Base-by-base conservation (phyloP, 306 rosid genomes). In the Potentilla sterilis region DNA sequence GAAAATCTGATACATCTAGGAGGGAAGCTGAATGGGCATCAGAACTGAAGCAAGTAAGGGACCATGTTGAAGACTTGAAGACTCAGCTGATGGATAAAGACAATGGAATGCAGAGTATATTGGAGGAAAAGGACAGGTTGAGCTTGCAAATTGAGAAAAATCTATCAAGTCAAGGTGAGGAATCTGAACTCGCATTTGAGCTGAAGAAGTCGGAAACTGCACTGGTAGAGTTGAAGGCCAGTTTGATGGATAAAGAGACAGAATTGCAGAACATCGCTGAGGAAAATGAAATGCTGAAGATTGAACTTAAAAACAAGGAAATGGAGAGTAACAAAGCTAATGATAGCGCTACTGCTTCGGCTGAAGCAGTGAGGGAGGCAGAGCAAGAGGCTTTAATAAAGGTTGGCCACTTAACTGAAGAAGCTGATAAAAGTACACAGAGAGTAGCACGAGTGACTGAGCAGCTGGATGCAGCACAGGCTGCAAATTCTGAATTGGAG, bases 391-490 rank as follows among this genome's bases (percentile, higher is more conserved):
- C 96, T 37, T 55, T 93, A 75, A 80, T 80, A 70, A 93, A 91
- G 81, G 88, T 91, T 4, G 87, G 76, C 42, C 54, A 59, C 37
- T 46, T 70, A 18, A 84, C 83, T 1, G 96, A 91, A 80, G 98
- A 93, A 82, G 97, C 84, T 2, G 89, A 91, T 64, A 89, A 85
- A 68, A 93, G 87, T 59, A 81, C 85, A 71, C 64, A 71, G 82
- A 88, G 85, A 81, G 91, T 81, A 3, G 78, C 73, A 0, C 89
- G 84, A 24, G 91, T 86, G n/a, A 87, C 97, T 0, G 98, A 91
- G 77, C 96, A 93, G 85, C 78, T 93, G 71, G 96, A 93, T 19
- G 90, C 97, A 5, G 87, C 94, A 6, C 96, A 89, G 81, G 87
- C 86, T 61, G 86, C 89, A 13, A 88, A 86, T 78, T 76, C 86